Evolutionary conservation across 169 alveolate genomes (phyloP), one percentile per base, ranked within the genome.

Genomic region (Toxoplasma gondii): DNA sequence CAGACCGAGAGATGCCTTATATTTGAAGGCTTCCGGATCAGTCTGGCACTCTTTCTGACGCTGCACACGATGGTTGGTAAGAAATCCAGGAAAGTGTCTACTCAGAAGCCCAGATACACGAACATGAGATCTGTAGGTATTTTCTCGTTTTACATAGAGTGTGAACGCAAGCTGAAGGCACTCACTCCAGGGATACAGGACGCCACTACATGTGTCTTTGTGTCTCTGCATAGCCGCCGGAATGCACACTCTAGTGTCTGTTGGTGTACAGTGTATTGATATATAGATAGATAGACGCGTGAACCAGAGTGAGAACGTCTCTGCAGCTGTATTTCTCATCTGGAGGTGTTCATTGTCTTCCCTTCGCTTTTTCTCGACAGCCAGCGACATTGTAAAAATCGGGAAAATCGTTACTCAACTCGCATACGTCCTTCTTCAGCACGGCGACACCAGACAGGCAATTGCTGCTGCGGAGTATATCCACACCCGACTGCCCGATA

Each of bases 371-470:
- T 49, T 49, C 12, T 49, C 29, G 17, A 22, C 93, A 93, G 95
- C 93, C n/a, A 49, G 54, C 44, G 95, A 93, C 39, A 88, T 93
- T 53, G 90, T 93, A 41, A 29, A 64, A 69, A 87, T 93, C 69
- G 95, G 88, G 27, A 93, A 93, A 29, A 93, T 93, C 43, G 49
- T 87, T 49, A 91, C 81, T 58, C 95, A 93, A 91, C 81, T 92
- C 39, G 95, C 95, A 31, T 93, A 93, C 95, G 58, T 93, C 44
- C 90, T 93, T 88, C 93, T 93, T 44, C 95, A 93, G 88, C 95
- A 93, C 91, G 91, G 91, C 64, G 91, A 93, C 53, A 17, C 49
- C 78, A 88, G 27, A 41, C 83, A 80, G 78, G 95, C 95, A 29
- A 49, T 53, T 39, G 78, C 93, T 78, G 86, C 86, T 41, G 95